Conservation (phyloP, 305 asterid species). For the Stenogyne calaminthoides region DNA sequence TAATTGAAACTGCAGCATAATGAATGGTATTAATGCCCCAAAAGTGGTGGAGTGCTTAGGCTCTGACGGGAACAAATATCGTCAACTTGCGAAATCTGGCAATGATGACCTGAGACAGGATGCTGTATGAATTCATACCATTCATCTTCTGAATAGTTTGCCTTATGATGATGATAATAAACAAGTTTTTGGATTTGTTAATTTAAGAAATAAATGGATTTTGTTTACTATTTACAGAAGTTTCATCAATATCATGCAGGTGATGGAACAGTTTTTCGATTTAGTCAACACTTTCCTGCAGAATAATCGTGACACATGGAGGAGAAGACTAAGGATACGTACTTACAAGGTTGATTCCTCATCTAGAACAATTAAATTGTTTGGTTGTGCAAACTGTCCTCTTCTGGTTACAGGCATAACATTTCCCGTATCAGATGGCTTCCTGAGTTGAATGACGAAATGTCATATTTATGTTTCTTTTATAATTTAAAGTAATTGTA, state of each 20-base stretch:
- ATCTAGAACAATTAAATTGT: conserved; percentile 22
- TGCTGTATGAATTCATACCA: conserved; percentile 69
- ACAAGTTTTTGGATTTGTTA: conserved; percentile 5
- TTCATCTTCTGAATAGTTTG: conserved; percentile 26
- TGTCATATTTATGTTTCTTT: conserved; percentile 13
- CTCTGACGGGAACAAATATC: conserved; percentile 83
- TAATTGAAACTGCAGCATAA: conserved; percentile 59
- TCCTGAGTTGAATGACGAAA: conserved; percentile 9
- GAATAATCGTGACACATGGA: conserved; percentile 89
- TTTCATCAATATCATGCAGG: conserved; percentile 53
- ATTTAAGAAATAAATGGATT: conserved; percentile 16
- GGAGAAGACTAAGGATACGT: conserved; percentile 84
- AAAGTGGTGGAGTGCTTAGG: conserved; percentile 98
- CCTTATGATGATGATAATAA: conserved; percentile 18
- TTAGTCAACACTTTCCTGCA: conserved; percentile 94
- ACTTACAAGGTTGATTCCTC: conserved; percentile 78
- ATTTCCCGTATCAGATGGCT: conserved; percentile 10
- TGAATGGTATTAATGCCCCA: conserved; percentile 99
- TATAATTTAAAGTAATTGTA: conserved; percentile 1
- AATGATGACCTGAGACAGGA: conserved; percentile 99
- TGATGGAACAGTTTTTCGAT: conserved; percentile 96
- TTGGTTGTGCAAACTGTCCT: conserved; percentile 23
- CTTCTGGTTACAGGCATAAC: conserved; percentile 5
- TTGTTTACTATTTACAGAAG: conserved; percentile 17
- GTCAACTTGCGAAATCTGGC: conserved; percentile 99